Evolutionary conservation across 2,329 filamentous ascomycete genomes (phyloP).

Genomic region (Cytospora piceicola): DNA sequence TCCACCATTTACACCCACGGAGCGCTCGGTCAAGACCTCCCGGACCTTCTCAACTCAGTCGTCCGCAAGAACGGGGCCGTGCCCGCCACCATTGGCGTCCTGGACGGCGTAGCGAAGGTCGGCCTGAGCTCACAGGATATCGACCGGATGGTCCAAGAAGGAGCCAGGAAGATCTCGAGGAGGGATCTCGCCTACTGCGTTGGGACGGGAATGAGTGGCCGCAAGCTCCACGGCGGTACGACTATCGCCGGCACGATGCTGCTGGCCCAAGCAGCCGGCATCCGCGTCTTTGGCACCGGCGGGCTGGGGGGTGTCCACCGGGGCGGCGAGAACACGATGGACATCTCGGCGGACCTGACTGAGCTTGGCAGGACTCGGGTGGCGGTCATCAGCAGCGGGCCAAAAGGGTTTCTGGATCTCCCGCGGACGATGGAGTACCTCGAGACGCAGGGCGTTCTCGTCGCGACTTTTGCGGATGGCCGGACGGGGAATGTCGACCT

Average conservation of each 20-base stretch:
- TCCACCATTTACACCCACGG: constrained; percentile 98
- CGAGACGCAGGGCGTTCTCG: constrained; percentile 74
- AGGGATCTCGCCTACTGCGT: constrained; percentile 83
- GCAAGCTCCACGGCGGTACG: constrained; percentile 81
- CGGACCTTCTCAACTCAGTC: constrained; percentile 69
- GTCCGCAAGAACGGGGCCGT: constrained; percentile 81
- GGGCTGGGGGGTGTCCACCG: constrained; percentile 94
- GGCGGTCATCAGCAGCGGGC: constrained; percentile 85
- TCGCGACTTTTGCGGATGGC: constrained; percentile 88
- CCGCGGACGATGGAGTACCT: constrained; percentile 81
- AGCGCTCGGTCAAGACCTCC: constrained; percentile 71
- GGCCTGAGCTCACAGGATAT: constrained; percentile 77
- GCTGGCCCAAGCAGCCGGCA: constrained; percentile 82
- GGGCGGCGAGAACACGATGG: constrained; percentile 83
- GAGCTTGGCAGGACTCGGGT: constrained; percentile 90
- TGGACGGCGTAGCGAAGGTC: constrained; percentile 81
- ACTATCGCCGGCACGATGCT: constrained; percentile 94
- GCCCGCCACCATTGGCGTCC: constrained; percentile 87
- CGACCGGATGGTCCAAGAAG: constrained; percentile 69
- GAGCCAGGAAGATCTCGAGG: constrained; percentile 81
- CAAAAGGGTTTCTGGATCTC: constrained; percentile 96
- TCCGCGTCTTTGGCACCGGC: constrained; percentile 91
- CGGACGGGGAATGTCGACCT: constrained; percentile 75
- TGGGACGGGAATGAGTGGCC: constrained; percentile 70
- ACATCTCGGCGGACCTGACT: constrained; percentile 92